These are phyloP conservation scores for Zarea fungicola DNA, from an alignment of 2,329 filamentous ascomycete genomes.

Conservation along the genomic window DNA sequence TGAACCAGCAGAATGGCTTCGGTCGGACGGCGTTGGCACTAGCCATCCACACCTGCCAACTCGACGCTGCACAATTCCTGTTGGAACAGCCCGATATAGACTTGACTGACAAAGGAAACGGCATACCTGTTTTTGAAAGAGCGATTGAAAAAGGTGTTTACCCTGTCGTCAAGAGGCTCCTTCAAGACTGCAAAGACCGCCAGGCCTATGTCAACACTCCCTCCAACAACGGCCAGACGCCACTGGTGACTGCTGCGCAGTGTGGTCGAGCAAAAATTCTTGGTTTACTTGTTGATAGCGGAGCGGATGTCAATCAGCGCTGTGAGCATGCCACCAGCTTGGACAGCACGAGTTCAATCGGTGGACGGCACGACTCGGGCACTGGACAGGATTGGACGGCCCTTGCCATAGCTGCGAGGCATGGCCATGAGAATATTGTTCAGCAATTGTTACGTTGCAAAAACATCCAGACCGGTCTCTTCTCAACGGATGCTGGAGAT, in stretches of 20 bases:
- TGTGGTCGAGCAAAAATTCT: not conserved
- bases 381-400: not conserved
- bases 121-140: not conserved
- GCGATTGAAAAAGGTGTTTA: not conserved
- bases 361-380: not conserved
- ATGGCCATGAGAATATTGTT: not conserved
- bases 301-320: not conserved
- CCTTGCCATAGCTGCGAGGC: not conserved
- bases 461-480: not conserved
- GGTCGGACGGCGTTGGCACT: not conserved
- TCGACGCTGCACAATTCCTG: not conserved
- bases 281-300: not conserved
- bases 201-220: constrained; percentile 2
- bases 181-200: not conserved
- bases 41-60: not conserved
- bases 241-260: not conserved
- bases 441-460: not conserved
- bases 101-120: not conserved
- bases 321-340: too few species aligned
- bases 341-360: too few species aligned
- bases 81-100: not conserved
- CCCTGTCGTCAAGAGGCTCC: not conserved
- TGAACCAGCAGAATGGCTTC: not conserved
- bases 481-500: not conserved
- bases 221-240: not conserved